A percentile compares a stretch with the other conserved stretches of the same genome.
Conservation (phyloP, 2,329 filamentous ascomycete genomes). For the Capronia americana region DNA sequence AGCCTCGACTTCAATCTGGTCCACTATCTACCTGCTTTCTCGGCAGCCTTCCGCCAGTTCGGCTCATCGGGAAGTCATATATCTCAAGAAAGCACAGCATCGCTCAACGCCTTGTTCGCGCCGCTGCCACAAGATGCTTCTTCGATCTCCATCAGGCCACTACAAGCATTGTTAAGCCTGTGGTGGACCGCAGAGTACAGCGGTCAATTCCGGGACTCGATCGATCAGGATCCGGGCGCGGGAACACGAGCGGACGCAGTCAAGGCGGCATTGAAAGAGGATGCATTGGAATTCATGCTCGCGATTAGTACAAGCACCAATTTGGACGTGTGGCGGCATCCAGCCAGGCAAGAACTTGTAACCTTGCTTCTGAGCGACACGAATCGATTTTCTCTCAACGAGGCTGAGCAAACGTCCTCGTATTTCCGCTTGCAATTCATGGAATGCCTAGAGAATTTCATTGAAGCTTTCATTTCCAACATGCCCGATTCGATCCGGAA, state of each 20-base stretch:
- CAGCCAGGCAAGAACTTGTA: conserved; percentile 80
- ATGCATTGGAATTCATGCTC: conserved; percentile 89
- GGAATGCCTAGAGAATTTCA: conserved; percentile 82
- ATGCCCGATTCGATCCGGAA: conserved; percentile 89
- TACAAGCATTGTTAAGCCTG: conserved; percentile 78
- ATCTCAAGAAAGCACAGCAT: conserved; percentile 39
- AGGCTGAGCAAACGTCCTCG: conserved; percentile 69
- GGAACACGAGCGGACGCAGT: conserved; percentile 75
- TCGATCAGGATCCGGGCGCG: conserved; percentile 57
- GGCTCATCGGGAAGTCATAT: conserved; percentile 60
- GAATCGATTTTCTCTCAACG: conserved; percentile 66
- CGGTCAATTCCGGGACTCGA: conserved; percentile 80
- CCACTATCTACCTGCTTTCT: conserved; percentile 81
- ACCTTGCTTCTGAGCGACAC: conserved; percentile 83
- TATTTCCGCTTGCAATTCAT: conserved; percentile 77
- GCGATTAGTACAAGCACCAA: conserved; percentile 82
- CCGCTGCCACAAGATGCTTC: conserved; percentile 50
- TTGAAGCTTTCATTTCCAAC: conserved; percentile 92
- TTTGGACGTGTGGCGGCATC: conserved; percentile 83
- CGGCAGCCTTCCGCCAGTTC: conserved; percentile 77
- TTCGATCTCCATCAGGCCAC: conserved; percentile 62
- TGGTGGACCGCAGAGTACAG: conserved; percentile 96
- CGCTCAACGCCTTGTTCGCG: conserved; percentile 62
- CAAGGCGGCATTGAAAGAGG: conserved; percentile 79
- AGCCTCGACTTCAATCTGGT: conserved; percentile 77